A percentile compares a stretch with the other conserved stretches of the same genome.
These are phyloP conservation scores for Xeromyces bisporus DNA, from an alignment of 495 filamentous ascomycete genomes.

Conservation along the genomic window DNA sequence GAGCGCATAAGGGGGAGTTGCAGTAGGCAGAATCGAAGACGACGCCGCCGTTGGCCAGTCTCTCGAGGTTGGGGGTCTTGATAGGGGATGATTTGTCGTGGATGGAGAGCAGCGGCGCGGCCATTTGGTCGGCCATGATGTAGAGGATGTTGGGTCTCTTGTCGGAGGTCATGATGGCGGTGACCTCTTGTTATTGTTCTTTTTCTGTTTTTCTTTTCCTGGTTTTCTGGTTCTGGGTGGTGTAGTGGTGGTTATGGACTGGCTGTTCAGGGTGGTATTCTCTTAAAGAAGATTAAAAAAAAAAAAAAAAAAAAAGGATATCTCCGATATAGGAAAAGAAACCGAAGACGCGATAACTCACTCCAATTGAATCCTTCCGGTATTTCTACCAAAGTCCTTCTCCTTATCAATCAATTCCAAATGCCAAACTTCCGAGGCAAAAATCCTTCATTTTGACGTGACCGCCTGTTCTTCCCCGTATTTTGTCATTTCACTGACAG, in stretches of 20 bases:
- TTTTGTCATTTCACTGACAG: no score
- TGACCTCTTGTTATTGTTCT: not conserved
- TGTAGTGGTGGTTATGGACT: no score
- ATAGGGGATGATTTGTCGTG: conserved; percentile 67
- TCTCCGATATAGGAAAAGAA: not conserved
- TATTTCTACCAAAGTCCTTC: no score
- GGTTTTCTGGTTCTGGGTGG: no score
- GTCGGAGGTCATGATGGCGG: conserved; percentile 17
- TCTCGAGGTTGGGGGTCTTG: conserved; percentile 71
- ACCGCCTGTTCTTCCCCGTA: no score
- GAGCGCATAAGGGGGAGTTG: conserved; percentile 74
- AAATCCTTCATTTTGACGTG: no score
- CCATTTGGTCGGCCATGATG: conserved; percentile 89
- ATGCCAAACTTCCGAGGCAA: no score
- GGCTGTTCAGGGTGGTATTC: no score
- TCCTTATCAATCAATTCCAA: no score
- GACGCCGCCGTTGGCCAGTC: conserved; percentile 57
- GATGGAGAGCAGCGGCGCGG: conserved; percentile 67
- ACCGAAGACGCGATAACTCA: not conserved
- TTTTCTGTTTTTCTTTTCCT: no score
- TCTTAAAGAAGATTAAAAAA: conserved; percentile 1
- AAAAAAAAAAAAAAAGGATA: conserved; percentile 1
- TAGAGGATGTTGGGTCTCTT: conserved; percentile 60
- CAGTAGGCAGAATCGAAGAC: conserved; percentile 84
- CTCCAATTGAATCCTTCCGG: no score